Evolutionary conservation across 371 early-diverging fungal genomes (phyloP), one percentile per base, ranked within the genome.

Genomic region (Actinomucor elegans): DNA sequence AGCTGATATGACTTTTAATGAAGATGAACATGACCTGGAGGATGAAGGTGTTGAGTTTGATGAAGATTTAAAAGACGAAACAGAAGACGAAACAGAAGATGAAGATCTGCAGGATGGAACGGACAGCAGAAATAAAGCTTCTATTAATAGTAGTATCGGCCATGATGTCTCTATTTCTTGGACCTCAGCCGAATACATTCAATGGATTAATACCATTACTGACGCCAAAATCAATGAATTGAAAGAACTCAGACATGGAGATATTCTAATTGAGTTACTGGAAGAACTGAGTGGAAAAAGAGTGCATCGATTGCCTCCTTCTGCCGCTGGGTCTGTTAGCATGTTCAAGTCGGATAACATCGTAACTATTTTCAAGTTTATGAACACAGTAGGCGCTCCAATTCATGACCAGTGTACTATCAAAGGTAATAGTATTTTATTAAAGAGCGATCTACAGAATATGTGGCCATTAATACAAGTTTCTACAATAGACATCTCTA

Each of bases 171-270:
- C 24, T 29, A 18, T 36, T 1, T 42, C 44, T 14, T 69, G 75
- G 80, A 69, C 71, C 5, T 57, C 69, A n/a, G 59, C 56, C 18
- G 71, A 83, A 37, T 83, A 77, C 51, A 57, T 82, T 21, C 56
- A 61, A n/a, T 85, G 85, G 85, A 70, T 85, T 34, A 83, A 85
- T 57, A 57, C 67, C 11, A 63, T 76, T 45, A 48, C 79, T 14
- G 71, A 69, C 3, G 50, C 48, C 0, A 67, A 69, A 6, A 72
- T 82, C 14, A 65, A 57, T 10, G 74, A 77, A 41, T 49, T 85
- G 53, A 54, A 59, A 26, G 82, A 79, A 0, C 62, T 85, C 21
- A 69, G 79, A 12, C 74, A 71, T 17, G 83, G 84, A 2, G 77
- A 76, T 23, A 63, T 81, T 3, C 66, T 85, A 24, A 76, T 79